These are phyloP conservation scores for Wickerhamomyces sydowiorum DNA, from an alignment of 805 yeast species.

Conservation along the genomic window DNA sequence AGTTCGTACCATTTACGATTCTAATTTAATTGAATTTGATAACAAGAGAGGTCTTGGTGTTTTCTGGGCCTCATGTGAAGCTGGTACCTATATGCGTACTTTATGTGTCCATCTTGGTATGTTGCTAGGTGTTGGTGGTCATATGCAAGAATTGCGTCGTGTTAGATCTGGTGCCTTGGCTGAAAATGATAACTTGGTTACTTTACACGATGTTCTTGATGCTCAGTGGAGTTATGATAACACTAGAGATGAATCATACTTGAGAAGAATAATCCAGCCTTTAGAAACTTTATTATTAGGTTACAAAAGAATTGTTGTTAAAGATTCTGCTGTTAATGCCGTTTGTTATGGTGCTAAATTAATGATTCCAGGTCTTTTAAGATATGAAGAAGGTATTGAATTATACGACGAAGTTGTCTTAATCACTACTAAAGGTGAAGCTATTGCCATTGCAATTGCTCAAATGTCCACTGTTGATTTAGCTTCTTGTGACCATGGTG, in stretches of 20 bases:
- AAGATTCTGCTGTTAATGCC: conserved; percentile 94
- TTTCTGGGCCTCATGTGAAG: conserved; percentile 99
- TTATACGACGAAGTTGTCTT: conserved; percentile 95
- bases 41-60: conserved; percentile 95
- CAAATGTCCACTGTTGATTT: conserved; percentile 98
- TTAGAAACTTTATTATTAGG: conserved; percentile 90
- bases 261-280: conserved; percentile 91
- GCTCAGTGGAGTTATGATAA: conserved; percentile 98
- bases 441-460: conserved; percentile 96
- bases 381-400: conserved; percentile 97
- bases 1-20: conserved; percentile 96
- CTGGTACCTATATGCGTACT: conserved; percentile 99
- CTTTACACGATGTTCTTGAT: conserved; percentile 95
- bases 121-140: conserved; percentile 98
- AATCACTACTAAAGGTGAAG: conserved; percentile 99
- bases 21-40: conserved; percentile 93
- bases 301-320: conserved; percentile 93
- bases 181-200: conserved; percentile 87
- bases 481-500: conserved; percentile 96
- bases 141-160: conserved; percentile 99
- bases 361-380: conserved; percentile 96
- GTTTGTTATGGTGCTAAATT: conserved; percentile 98
- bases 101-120: conserved; percentile 98
- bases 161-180: conserved; percentile 95
- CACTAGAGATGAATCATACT: conserved; percentile 92